Percentiles rank a stretch among this genome's conserved stretches.
Evolutionary conservation across 768 basidiomycete species (phyloP).

Genomic region (Pulveroboletus sp.): DNA sequence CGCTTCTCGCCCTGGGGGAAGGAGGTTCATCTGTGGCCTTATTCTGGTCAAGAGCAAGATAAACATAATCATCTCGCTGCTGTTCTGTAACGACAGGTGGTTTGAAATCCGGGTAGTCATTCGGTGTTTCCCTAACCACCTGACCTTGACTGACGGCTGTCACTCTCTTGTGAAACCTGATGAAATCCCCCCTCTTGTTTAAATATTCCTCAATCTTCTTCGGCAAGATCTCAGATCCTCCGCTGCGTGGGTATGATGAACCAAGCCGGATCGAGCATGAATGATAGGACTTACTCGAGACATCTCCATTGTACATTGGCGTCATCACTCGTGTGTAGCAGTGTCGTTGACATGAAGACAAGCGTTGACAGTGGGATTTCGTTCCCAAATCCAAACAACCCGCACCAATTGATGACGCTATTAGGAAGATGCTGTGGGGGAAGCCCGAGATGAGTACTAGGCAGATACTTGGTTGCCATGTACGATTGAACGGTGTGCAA

Average conservation of each 20-base stretch:
- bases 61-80: neutral
- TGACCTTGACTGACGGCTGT: conserved; percentile 1
- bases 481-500: conserved; percentile 23
- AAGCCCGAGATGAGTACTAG: conserved; percentile 14
- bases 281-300: conserved; percentile 3
- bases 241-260: neutral
- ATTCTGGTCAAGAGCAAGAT: neutral
- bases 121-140: neutral
- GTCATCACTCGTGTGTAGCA: neutral
- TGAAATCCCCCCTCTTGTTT: neutral
- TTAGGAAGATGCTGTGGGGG: conserved; percentile 12
- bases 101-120: neutral
- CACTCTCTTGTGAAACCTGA: conserved; percentile 2
- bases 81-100: neutral
- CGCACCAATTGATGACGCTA: conserved; percentile 28
- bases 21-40: neutral
- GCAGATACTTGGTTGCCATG: conserved; percentile 18
- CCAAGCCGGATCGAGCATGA: neutral
- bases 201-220: conserved; percentile 1
- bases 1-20: neutral
- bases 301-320: conserved; percentile 4
- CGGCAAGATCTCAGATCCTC: conserved; percentile 2
- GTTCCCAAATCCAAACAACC: neutral
- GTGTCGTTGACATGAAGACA: neutral
- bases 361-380: neutral